Conservation (phyloP, 1,139 yeast species). For the Diutina siamensis region DNA sequence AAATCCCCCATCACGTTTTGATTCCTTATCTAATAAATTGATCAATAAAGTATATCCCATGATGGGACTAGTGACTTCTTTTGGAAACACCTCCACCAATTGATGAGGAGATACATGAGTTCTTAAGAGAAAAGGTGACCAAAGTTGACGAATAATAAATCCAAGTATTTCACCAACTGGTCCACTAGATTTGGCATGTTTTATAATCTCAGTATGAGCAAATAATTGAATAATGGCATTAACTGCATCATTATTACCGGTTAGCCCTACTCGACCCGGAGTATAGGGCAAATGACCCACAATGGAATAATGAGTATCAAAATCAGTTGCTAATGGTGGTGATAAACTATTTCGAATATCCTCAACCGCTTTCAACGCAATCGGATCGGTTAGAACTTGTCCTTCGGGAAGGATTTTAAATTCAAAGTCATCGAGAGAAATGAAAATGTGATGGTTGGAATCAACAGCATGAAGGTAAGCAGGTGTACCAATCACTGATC, state of each 20-base stretch:
- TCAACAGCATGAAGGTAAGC: constrained; percentile 61
- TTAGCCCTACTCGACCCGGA: constrained; percentile 60
- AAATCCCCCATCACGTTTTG: constrained; percentile 11
- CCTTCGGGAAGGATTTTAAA: constrained; percentile 55
- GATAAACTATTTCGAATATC: constrained; percentile 41
- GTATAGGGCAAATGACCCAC: constrained; percentile 29
- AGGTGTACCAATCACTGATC: constrained; percentile 49
- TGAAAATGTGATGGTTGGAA: constrained; percentile 49
- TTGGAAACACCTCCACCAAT: constrained; percentile 37
- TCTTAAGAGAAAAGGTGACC: constrained; percentile 51
- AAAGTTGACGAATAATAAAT: constrained; percentile 42
- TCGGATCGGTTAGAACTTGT: constrained; percentile 21
- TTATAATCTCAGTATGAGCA: constrained; percentile 27
- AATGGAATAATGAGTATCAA: constrained; percentile 12
- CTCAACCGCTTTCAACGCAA: constrained; percentile 22
- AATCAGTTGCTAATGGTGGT: constrained; percentile 16
- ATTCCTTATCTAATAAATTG: constrained; percentile 28
- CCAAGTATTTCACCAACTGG: constrained; percentile 20
- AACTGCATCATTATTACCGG: constrained; percentile 31
- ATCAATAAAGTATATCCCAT: constrained; percentile 49
- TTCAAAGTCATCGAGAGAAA: constrained; percentile 38
- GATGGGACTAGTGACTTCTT: constrained; percentile 30
- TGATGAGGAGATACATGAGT: constrained; percentile 61
- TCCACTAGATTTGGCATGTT: constrained; percentile 7
- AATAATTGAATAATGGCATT: constrained; percentile 48